These are phyloP conservation scores for Candida tallmaniae DNA, from an alignment of 805 yeast genomes.

Conservation along the genomic window DNA sequence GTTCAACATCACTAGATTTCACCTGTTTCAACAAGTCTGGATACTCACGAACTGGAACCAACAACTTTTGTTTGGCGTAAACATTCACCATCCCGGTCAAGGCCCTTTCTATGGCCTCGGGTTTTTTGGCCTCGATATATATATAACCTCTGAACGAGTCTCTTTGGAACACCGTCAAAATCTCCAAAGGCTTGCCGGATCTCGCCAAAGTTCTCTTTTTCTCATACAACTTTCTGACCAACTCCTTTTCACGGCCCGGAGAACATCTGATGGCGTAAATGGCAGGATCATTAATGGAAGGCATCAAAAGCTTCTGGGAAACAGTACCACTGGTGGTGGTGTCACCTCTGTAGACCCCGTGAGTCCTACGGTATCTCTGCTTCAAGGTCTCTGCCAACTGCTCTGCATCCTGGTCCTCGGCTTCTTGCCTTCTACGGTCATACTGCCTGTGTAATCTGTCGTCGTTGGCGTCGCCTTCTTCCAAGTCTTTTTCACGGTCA, in stretches of 20 bases:
- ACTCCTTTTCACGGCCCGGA: slow-evolving; percentile 88
- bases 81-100: slow-evolving; percentile 87
- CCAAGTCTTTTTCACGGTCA: slow-evolving; percentile 52
- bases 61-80: slow-evolving; percentile 63
- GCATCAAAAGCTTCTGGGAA: slow-evolving; percentile 88
- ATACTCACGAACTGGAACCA: slow-evolving; percentile 94
- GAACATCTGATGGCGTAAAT: slow-evolving; percentile 95
- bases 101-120: slow-evolving; percentile 87
- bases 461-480: slow-evolving; percentile 39
- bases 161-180: slow-evolving; percentile 87
- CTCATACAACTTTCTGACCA: slow-evolving; percentile 78
- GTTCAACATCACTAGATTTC: slow-evolving; percentile 79
- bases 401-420: slow-evolving; percentile 93
- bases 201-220: slow-evolving; percentile 76
- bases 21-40: slow-evolving; percentile 89
- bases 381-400: slow-evolving; percentile 86
- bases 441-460: slow-evolving; percentile 88
- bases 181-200: slow-evolving; percentile 74
- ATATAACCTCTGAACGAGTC: slow-evolving; percentile 89
- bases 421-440: slow-evolving; percentile 81
- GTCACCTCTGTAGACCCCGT: slow-evolving; percentile 80
- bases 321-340: slow-evolving; percentile 60
- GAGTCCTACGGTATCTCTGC: slow-evolving; percentile 85
- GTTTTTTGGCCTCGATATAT: slow-evolving; percentile 89
- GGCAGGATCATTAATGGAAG: slow-evolving; percentile 93